Evolutionary conservation across 768 basidiomycete genomes (phyloP).

Genomic region (Cystofilobasidium macerans): DNA sequence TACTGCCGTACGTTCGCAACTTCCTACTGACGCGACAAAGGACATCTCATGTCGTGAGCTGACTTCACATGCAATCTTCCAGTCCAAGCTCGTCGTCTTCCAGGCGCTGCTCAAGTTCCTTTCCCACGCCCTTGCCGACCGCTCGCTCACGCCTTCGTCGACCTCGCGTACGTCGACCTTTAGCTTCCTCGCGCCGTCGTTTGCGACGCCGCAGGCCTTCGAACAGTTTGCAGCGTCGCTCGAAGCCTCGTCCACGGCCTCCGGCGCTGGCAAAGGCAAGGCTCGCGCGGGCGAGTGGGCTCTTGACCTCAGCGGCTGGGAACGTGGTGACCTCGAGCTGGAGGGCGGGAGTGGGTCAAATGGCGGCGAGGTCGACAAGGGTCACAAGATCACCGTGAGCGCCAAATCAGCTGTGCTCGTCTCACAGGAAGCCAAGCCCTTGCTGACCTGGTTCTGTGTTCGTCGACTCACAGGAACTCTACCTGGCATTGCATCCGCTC

Average conservation of each 20-base stretch:
- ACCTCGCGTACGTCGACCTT: conserved; percentile 17
- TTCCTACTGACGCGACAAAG: too few species aligned
- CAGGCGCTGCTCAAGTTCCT: conserved; percentile 62
- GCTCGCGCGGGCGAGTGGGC: conserved; percentile 21
- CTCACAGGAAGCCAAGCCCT: too few species aligned
- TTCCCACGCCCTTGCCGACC: conserved; percentile 33
- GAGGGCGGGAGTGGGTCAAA: conserved; percentile 21
- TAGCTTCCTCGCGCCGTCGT: conserved; percentile 1
- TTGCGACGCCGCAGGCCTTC: neutral
- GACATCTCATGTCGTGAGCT: conserved; percentile 2
- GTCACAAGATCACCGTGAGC: conserved; percentile 29
- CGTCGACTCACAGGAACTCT: conserved; percentile 42
- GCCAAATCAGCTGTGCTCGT: neutral
- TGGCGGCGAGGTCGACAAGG: conserved; percentile 21
- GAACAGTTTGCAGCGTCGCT: neutral
- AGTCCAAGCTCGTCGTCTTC: conserved; percentile 72
- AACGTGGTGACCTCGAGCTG: conserved; percentile 18
- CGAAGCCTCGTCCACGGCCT: neutral
- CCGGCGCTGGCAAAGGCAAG: neutral
- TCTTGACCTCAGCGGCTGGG: conserved; percentile 17
- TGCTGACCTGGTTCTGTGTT: neutral
- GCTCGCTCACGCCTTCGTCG: conserved; percentile 21
- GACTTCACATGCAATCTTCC: conserved; percentile 8
- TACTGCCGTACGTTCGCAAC: conserved; percentile 49
- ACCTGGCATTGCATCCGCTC: conserved; percentile 62